Evolutionary conservation across 2,329 filamentous ascomycete species (phyloP), one percentile per base, ranked within the genome.

Genomic region (Diaporthe nobilis): DNA sequence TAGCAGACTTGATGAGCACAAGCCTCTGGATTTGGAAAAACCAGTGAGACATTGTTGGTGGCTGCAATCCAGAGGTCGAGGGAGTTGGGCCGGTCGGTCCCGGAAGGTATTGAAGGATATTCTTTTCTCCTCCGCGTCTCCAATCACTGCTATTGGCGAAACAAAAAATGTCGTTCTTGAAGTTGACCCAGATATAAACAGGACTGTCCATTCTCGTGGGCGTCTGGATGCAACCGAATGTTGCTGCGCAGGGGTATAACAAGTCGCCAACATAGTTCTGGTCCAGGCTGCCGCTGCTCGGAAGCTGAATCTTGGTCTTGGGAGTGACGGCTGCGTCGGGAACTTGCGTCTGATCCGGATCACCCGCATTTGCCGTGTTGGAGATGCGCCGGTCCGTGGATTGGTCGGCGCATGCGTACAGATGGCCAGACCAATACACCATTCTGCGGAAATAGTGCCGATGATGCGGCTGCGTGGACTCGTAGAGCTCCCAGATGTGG

Each of bases 391-490:
- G 63, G 25, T 22, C 8, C 4, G 42, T 51, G 28, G 51, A 13
- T 10, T 51, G 34, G n/a, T 68, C 63, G 51, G 44, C 44, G 22
- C 63, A 7, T 34, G 44, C 63, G 22, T 68, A 68, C 31, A 68
- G 25, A n/a, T 22, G 34, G 20, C 34, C 57, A 37, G 57, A 15
- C 57, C 34, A 60, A 20, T 25, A 22, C 17, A 60, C 13, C 42
- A 68, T 51, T 1, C 17, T 47, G 15, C 63, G 63, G 31, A 68
- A 68, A 34, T 68, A 51, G 44, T 68, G 63, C 22, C 44, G 63
- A 51, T 7, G 63, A n/a, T n/a, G 63, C 22, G 44, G 28, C 42
- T 49, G 44, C 22, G 12, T 8, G 28, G 2, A 2, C 28, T 68
- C 25, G 44, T 68, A 51, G 5, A 49, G 22, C 25, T 51, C 63